phyloP scores from a whole-genome alignment of 192 early-diverging fungal genomes.

The Coemansia pectinata region DNA sequence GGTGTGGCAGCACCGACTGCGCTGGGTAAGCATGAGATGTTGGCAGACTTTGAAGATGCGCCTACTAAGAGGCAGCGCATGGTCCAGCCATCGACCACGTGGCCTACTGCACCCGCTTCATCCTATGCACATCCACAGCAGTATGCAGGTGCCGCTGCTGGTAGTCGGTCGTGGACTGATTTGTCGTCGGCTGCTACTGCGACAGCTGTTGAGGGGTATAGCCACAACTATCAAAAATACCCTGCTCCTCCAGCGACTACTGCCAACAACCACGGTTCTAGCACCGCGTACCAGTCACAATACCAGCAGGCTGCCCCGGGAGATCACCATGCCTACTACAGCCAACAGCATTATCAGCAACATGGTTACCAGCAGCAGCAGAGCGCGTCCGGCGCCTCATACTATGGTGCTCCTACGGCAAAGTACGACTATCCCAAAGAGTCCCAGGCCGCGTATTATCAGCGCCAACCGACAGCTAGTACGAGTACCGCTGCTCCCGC shows the following conservation, averaged over 20 bases:
- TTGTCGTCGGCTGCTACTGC: slow-evolving; percentile 1
- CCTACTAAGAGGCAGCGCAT: slow-evolving; percentile 42
- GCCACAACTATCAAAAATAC: slow-evolving; percentile 19
- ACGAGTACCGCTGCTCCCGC: not conserved
- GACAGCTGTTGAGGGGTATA: not conserved
- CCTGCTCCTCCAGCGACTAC: not conserved
- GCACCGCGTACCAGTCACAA: slow-evolving; percentile 4
- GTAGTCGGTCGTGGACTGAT: slow-evolving; percentile 3
- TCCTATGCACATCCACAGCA: slow-evolving; percentile 15
- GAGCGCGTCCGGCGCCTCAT: not conserved
- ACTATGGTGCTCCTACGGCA: not conserved
- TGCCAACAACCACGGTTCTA: slow-evolving; percentile 6
- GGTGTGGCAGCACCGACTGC: not conserved
- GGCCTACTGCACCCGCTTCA: slow-evolving; percentile 9
- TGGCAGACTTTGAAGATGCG: slow-evolving; percentile 18
- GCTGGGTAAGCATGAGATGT: slow-evolving; percentile 15
- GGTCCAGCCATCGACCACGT: slow-evolving; percentile 25
- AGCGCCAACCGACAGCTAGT: slow-evolving; percentile 6
- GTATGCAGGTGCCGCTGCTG: not conserved
- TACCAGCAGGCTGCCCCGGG: not conserved
- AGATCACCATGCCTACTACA: not conserved
- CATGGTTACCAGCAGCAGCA: slow-evolving; percentile 8
- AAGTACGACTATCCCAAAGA: slow-evolving; percentile 17
- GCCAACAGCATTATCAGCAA: slow-evolving; percentile 4
- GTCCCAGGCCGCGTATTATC: slow-evolving; percentile 22